phyloP scores from a whole-genome alignment of 2,329 filamentous ascomycete genomes.

The Ceratocystis huliohia region DNA sequence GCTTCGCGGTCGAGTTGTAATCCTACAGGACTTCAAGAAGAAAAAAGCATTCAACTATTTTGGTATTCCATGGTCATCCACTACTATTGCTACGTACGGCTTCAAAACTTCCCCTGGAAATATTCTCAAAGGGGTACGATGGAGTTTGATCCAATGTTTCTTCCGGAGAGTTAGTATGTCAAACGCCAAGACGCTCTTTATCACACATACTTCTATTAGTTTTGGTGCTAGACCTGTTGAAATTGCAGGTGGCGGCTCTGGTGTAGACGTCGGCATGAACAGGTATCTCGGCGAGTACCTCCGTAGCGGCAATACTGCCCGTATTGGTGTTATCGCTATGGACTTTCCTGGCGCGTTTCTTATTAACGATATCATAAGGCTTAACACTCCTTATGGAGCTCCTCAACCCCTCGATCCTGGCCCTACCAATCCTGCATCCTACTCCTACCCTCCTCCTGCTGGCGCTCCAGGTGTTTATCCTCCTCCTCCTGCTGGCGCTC shows the following conservation, averaged over 20 bases:
- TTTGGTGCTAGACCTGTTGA: constrained; percentile 31
- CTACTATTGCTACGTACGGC: constrained; percentile 36
- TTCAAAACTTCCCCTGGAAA: constrained; percentile 32
- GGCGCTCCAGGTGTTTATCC: no score
- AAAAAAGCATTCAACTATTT: constrained; percentile 25
- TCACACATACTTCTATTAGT: constrained; percentile 6
- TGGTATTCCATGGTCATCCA: constrained; percentile 34
- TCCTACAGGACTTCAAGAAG: constrained; percentile 34
- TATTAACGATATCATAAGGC: constrained; percentile 32
- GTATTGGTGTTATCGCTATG: constrained; percentile 36
- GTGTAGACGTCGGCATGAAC: constrained; percentile 32
- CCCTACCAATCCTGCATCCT: no score
- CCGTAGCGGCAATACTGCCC: constrained; percentile 21
- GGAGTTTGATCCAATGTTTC: constrained; percentile 26
- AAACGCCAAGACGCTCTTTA: constrained; percentile 26
- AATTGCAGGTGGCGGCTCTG: constrained; percentile 33
- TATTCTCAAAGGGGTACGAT: constrained; percentile 28
- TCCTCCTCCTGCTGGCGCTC: no score
- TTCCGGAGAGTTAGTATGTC: constrained; percentile 26
- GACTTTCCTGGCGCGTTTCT: constrained; percentile 36
- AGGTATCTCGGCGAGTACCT: constrained; percentile 37
- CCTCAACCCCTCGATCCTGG: no score
- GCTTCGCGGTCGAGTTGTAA: constrained; percentile 34
- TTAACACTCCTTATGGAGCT: constrained; percentile 26
- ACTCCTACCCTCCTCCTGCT: no score